These are phyloP conservation scores for Lactarius pseudohatsudake DNA, from an alignment of 768 basidiomycete species.

Conservation along the genomic window DNA sequence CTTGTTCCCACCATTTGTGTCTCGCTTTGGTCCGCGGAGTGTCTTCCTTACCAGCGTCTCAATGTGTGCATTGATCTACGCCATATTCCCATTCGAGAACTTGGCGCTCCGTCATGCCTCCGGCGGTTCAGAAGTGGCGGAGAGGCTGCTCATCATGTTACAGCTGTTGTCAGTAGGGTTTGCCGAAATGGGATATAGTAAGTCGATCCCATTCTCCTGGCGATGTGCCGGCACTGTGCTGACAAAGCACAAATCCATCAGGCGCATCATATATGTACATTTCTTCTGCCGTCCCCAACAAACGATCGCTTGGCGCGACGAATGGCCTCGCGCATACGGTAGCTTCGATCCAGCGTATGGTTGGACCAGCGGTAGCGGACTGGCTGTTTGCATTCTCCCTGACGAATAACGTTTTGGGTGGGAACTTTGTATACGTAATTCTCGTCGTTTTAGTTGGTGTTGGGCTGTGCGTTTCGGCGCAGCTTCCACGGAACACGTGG, in stretches of 20 bases:
- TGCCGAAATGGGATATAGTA: constrained; percentile 1
- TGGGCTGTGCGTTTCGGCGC: not conserved
- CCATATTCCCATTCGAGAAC: constrained; percentile 33
- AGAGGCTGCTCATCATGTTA: not conserved
- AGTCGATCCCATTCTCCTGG: not conserved
- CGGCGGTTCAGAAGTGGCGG: not conserved
- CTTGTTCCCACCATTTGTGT: constrained; percentile 39
- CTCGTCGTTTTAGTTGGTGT: not conserved
- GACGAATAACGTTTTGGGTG: constrained; percentile 29
- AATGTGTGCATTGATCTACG: constrained; percentile 31
- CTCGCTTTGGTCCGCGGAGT: constrained; percentile 38
- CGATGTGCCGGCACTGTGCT: not conserved
- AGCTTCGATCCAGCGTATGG: constrained; percentile 39
- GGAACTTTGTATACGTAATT: constrained; percentile 1
- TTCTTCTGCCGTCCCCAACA: constrained; percentile 59
- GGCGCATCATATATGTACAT: constrained; percentile 73
- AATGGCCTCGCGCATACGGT: constrained; percentile 50
- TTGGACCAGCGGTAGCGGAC: constrained; percentile 56
- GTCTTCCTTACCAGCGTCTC: constrained; percentile 32
- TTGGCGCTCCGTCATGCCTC: not conserved
- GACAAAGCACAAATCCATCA: constrained; percentile 29
- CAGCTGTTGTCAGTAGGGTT: not conserved
- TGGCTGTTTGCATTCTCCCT: constrained; percentile 68
- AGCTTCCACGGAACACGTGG: constrained; percentile 2
- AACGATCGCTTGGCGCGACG: constrained; percentile 61